Evolutionary conservation across 192 early-diverging fungal genomes (phyloP), one percentile per base, ranked within the genome.

Genomic region (Linnemannia hyalina): DNA sequence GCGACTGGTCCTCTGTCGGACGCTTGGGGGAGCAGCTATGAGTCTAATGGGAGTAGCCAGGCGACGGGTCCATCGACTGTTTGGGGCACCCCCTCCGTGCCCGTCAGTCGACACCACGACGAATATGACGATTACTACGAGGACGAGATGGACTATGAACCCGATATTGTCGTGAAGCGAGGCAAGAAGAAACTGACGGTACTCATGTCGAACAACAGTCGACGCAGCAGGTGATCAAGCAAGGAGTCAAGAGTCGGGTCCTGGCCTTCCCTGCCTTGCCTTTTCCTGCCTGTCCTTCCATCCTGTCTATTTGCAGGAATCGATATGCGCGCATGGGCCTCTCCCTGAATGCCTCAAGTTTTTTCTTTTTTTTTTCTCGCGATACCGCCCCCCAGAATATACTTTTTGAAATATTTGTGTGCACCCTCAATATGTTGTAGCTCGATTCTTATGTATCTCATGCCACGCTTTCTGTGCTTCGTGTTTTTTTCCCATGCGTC

Each of bases 111-210:
- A 47, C 78, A 71, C 26, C 75, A 80, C 13, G 79, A 88, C 47
- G 75, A 83, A 22, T 70, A 83, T 55, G 80, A 83, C 42, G 77
- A 83, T 26, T 77, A 88, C 23, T 74, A 82, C 10, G 89, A 89
- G 9, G 82, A 89, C 13, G 84, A 87, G 15, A 83, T 80, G 57
- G 85, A 87, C 32, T 79, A 85, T 55, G 89, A 89, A 32, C 79
- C 82, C n/a, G 79, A 83, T 7, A 73, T 89, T n/a, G 85, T 88
- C 22, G 76, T 83, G 8, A 89, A 89, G 77, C 86, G 87, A 42
- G 89, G 89, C 75, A 89, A 89, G 77, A 89, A 89, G 76, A 89
- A 89, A 38, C 68, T 89, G 49, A 72, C 85, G 4, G 68, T 89
- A 7, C 73, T 89, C 20, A 88, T 87, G 76, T 78, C 89, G 1